Base-by-base conservation (phyloP, 2,329 filamentous ascomycete genomes). In the Waltergamsia citrina region DNA sequence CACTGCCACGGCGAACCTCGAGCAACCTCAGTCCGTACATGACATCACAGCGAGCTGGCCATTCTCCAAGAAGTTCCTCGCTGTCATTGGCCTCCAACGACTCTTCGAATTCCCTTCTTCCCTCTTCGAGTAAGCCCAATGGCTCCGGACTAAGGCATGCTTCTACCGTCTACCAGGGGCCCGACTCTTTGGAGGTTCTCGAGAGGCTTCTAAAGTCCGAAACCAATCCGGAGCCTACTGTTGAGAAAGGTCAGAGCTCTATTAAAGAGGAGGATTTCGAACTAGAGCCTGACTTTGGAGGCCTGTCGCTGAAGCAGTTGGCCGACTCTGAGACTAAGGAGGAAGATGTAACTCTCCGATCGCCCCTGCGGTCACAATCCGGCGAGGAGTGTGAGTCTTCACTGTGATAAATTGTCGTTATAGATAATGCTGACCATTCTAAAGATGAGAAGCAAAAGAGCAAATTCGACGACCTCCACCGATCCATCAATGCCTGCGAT, bases 401-500 rank as follows among this genome's bases (percentile, higher is more conserved):
- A 18, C 6, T 24, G 20, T 8, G 9, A 11, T 11, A 24, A 17
- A 7, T 11, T 19, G 32, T 17, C n/a, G 14, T 26, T 16, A 21
- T 15, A 5, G 15, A 7, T 17, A 23, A 33, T 37, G 16, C 34
- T 32, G 16, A 34, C 15, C 12, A 10, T 2, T 10, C 15, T 17
- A n/a, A 42, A 79, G 85, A 87, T 54, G 82, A 92, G 55, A 73
- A 72, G 43, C 85, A 94, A 44, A 85, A 81, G 54, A 69, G 81
- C 49, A 88, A 81, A 49, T 94, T 94, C 47, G 81, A 95, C 56
- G 86, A 93, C 37, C 69, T 98, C 27, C 92, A 96, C 58, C 77
- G 74, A 48, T 93, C 88, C 4, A 96, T 98, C 48, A 60, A 69
- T 52, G 84, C 85, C 33, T 98, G 90, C 61, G 92, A 98, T 57